A percentile compares a stretch with the other conserved stretches of the same genome.
Conservation (phyloP, 2,329 filamentous ascomycete genomes). For the Fusarium lateritium region DNA sequence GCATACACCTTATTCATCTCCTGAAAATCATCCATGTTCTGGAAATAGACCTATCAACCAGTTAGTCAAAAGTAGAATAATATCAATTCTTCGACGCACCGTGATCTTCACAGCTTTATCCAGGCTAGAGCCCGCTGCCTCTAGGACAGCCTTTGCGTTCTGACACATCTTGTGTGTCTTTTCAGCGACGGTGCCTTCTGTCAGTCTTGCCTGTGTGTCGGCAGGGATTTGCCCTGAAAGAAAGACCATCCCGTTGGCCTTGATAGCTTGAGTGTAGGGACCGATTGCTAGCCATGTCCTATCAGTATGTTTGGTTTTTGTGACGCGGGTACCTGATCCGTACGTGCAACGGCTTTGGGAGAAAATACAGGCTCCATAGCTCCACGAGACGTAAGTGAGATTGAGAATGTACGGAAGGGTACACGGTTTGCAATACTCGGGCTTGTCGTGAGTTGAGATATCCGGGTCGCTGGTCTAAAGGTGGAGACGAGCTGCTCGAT, state of each 20-base stretch:
- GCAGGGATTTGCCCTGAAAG: constrained; percentile 79
- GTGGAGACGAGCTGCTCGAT: neutral
- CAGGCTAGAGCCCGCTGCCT: constrained; percentile 75
- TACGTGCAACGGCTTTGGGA: constrained; percentile 22
- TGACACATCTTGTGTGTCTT: constrained; percentile 45
- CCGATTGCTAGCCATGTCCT: constrained; percentile 16
- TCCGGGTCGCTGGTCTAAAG: neutral
- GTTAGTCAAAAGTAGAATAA: neutral
- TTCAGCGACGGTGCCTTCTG: constrained; percentile 70
- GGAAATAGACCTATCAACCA: constrained; percentile 19
- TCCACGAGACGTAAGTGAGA: neutral
- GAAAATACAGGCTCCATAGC: constrained; percentile 33
- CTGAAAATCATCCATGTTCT: constrained; percentile 26
- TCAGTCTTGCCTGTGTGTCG: constrained; percentile 68
- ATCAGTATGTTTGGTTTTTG: neutral
- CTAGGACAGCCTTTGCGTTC: constrained; percentile 78
- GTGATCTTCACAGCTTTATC: constrained; percentile 77
- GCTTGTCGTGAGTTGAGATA: neutral
- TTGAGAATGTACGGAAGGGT: neutral
- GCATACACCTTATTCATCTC: no score
- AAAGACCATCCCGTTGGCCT: constrained; percentile 68
- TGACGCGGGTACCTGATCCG: neutral
- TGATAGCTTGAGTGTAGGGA: constrained; percentile 40
- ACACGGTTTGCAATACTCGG: neutral
- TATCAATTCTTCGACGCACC: constrained; percentile 12